Evolutionary conservation across 1,284 basidiomycete species (phyloP).

Genomic region (Termitomyces sp.): DNA sequence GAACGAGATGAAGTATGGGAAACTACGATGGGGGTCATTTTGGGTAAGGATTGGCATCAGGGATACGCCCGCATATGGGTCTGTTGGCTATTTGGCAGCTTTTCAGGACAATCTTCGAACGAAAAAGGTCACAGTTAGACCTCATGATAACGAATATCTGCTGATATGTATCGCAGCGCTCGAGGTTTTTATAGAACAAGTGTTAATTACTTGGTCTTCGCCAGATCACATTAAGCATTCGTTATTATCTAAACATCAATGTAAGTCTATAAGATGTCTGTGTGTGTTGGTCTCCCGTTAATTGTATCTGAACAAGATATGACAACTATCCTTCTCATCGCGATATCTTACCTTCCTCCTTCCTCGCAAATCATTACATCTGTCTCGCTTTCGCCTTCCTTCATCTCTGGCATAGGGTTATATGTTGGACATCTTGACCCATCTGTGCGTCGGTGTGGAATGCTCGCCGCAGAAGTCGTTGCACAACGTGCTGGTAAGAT

Average conservation of each 20-base stretch:
- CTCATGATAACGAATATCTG: neutral
- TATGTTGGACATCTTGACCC: conserved; percentile 80
- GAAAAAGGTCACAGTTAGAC: conserved; percentile 29
- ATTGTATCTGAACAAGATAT: conserved; percentile 42
- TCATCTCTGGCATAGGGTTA: conserved; percentile 69
- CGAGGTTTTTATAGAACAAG: conserved; percentile 39
- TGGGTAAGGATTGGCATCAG: conserved; percentile 54
- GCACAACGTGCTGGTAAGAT: conserved; percentile 57
- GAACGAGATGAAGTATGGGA: conserved; percentile 50
- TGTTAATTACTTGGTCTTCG: conserved; percentile 60
- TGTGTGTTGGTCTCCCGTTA: neutral
- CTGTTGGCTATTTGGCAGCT: conserved; percentile 53
- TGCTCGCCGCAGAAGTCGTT: conserved; percentile 86
- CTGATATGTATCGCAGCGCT: conserved; percentile 33
- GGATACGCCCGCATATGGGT: conserved; percentile 56
- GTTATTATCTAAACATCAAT: conserved; percentile 61
- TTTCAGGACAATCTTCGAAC: conserved; percentile 26
- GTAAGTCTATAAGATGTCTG: conserved; percentile 34
- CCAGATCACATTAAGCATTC: conserved; percentile 70
- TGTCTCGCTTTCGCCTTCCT: conserved; percentile 51
- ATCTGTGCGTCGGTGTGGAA: conserved; percentile 82
- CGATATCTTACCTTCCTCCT: conserved; percentile 53
- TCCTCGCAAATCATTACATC: conserved; percentile 35
- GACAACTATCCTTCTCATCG: conserved; percentile 65
- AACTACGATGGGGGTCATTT: conserved; percentile 41